phyloP scores from a whole-genome alignment of 371 early-diverging fungal species.

The Rhizopus microsporus region DNA sequence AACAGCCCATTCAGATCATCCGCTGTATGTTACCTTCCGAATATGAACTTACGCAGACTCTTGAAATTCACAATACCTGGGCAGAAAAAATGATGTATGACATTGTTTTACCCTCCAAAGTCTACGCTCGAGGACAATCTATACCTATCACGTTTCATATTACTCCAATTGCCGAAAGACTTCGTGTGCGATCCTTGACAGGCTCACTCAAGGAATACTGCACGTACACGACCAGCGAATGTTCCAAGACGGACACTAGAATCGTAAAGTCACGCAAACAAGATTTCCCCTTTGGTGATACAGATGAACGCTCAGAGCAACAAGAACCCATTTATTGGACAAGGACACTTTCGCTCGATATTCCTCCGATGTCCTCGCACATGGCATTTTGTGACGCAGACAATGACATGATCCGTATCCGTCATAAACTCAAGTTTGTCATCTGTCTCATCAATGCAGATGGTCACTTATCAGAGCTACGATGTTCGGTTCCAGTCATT shows the following conservation, averaged over 20 bases:
- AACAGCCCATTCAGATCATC: conserved; percentile 28
- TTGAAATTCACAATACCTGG: conserved; percentile 48
- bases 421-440: conserved; percentile 43
- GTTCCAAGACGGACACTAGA: conserved; percentile 43
- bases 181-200: conserved; percentile 33
- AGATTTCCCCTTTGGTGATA: conserved; percentile 28
- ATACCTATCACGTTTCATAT: conserved; percentile 45
- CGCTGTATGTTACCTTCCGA: conserved; percentile 42
- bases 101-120: conserved; percentile 40
- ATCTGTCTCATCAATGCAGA: conserved; percentile 36
- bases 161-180: conserved; percentile 32
- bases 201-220: conserved; percentile 46
- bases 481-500: conserved; percentile 38
- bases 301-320: background rate
- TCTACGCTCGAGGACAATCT: conserved; percentile 35
- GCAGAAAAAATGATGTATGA: conserved; percentile 47
- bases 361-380: conserved; percentile 38
- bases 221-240: conserved; percentile 34
- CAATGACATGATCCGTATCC: conserved; percentile 48
- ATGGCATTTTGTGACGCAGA: conserved; percentile 40
- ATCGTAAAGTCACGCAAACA: conserved; percentile 21
- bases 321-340: conserved; percentile 20
- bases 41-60: conserved; percentile 32
- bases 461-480: conserved; percentile 45
- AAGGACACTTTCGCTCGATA: conserved; percentile 18